phyloP scores from a whole-genome alignment of 345 rosid species.

The Eucalyptus pauciflora region DNA sequence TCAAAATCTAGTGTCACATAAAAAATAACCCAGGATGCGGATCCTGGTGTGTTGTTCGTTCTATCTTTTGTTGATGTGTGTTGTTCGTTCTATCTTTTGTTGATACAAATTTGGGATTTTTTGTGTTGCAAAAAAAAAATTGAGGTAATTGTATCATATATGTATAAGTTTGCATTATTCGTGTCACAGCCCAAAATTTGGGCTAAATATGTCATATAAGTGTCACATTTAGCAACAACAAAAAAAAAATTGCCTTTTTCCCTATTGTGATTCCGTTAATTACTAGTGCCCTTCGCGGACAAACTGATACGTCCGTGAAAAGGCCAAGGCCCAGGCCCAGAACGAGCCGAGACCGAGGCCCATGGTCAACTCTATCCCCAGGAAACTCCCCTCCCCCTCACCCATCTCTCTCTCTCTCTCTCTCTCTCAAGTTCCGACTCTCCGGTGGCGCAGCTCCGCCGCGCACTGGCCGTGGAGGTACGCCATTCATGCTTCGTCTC shows the following conservation, averaged over 20 bases:
- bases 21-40: no score
- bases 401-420: neutral
- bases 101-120: accelerated
- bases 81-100: no score
- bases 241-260: no score
- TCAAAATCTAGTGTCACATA: no score
- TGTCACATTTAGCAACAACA: no score
- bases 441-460: neutral
- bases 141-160: no score
- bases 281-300: neutral
- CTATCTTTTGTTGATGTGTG: no score
- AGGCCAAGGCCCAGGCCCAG: neutral
- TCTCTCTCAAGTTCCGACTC: neutral
- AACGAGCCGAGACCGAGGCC: neutral
- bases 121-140: accelerated
- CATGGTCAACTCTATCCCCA: neutral
- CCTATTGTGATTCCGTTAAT: neutral
- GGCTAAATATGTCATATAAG: no score
- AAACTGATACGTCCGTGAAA: neutral
- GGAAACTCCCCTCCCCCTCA: neutral
- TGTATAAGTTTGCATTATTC: accelerated
- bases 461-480: neutral
- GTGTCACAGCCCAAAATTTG: no score
- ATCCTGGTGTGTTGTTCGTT: no score
- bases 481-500: neutral